Percentiles rank a stretch among this genome's conserved stretches.
These are phyloP conservation scores for Peronospora tabacina DNA, from an alignment of 352 stramenopile genomes.

Conservation along the genomic window DNA sequence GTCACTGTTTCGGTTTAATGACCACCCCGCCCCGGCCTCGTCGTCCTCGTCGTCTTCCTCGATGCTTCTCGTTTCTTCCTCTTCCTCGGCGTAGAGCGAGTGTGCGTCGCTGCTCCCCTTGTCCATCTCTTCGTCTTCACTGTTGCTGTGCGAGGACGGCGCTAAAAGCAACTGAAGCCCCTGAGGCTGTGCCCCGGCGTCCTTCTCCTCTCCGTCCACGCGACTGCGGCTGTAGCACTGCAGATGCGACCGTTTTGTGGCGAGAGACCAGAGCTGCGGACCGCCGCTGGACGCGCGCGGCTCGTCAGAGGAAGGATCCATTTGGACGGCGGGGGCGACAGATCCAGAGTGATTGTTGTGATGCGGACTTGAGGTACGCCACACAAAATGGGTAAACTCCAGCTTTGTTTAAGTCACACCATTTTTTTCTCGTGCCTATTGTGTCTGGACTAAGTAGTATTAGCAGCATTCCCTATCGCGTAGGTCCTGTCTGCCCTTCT, in stretches of 20 bases:
- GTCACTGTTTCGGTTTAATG: background rate
- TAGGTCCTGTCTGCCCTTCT: too few species aligned
- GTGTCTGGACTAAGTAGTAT: too few species aligned
- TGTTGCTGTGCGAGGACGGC: slow-evolving; percentile 27
- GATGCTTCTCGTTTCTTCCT: slow-evolving; percentile 4
- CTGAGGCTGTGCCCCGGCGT: slow-evolving; percentile 3
- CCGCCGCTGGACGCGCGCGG: background rate
- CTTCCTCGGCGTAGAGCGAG: slow-evolving; percentile 1
- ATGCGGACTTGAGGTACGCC: too few species aligned
- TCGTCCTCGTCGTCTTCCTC: slow-evolving; percentile 1
- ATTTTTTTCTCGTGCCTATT: too few species aligned
- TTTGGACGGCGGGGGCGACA: background rate
- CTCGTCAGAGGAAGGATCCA: slow-evolving; percentile 5
- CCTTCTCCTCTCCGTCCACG: slow-evolving; percentile 9
- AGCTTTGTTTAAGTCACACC: too few species aligned
- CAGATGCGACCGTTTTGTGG: slow-evolving; percentile 9
- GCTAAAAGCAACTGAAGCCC: slow-evolving; percentile 21
- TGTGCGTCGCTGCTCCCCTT: slow-evolving; percentile 2
- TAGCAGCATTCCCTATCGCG: too few species aligned
- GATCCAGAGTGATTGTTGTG: background rate
- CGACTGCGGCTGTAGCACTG: slow-evolving; percentile 9
- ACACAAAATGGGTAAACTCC: background rate
- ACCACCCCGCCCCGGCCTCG: background rate
- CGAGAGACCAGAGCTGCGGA: slow-evolving; percentile 8
- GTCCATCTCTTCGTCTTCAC: slow-evolving; percentile 9